These are phyloP conservation scores for Oldenlandia corymbosa DNA, from an alignment of 257 asterid species.

Conservation along the genomic window DNA sequence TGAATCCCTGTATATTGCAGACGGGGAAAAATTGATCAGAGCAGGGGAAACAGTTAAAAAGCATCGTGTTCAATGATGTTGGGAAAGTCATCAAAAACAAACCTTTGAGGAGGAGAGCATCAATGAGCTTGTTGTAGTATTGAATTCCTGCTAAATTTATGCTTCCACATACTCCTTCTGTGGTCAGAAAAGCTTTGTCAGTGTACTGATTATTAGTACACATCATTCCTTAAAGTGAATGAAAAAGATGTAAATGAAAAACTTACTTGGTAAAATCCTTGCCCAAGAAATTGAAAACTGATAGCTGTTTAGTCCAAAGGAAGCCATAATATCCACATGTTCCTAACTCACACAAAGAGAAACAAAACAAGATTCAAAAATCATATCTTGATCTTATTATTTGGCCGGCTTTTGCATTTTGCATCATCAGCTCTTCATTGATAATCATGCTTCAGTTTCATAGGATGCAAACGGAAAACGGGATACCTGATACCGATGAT, in stretches of 20 bases:
- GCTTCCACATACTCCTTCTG: conserved; percentile 56
- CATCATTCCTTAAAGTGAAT: neutral
- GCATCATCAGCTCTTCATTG: no score
- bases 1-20: conserved; percentile 14
- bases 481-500: conserved; percentile 33
- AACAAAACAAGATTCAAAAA: neutral
- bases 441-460: no score
- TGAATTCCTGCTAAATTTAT: conserved; percentile 30
- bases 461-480: no score
- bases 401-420: no score
- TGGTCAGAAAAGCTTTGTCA: neutral
- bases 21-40: neutral
- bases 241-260: neutral
- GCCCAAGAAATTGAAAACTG: conserved; percentile 70
- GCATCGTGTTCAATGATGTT: no score
- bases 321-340: conserved; percentile 53
- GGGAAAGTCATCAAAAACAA: neutral
- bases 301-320: conserved; percentile 52
- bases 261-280: conserved; percentile 54
- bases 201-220: neutral
- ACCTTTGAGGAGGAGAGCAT: conserved; percentile 52
- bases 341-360: conserved; percentile 31
- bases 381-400: no score
- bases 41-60: neutral
- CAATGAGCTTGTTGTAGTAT: conserved; percentile 35